Evolutionary conservation across 352 stramenopile genomes (phyloP), one percentile per base, ranked within the genome.

Genomic region (Phytophthora brassicae): DNA sequence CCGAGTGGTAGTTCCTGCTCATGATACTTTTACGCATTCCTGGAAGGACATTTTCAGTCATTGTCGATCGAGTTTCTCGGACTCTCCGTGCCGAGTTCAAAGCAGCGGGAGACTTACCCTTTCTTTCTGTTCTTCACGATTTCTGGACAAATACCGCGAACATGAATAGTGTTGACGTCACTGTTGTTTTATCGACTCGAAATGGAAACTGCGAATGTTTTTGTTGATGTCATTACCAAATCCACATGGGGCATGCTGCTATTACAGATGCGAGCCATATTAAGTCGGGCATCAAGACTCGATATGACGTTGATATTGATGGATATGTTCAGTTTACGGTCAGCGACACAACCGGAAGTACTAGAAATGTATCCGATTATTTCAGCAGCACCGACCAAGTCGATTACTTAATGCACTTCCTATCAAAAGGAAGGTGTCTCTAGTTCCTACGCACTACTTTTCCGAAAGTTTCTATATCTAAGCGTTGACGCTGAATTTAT

Each of bases 321-420:
- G 4, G 20, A 3, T 43, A 12, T 9, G 14, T 45, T 7, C 24
- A 36, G 1, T 51, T 56, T 29, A 63, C 36, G 0, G 24, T 63
- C 0, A 56, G 55, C 9, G 45, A 56, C 16, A 63, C 45, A 2
- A 51, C 55, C 0, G n/a, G 44, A 2, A 36, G 44, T 28, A 45
- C 35, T 2, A 24, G 19, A 35, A 45, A 63, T 17, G 45, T 63
- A 3, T 28, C 16, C 1, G 23, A 50, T n/a, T 26, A 56, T 24
- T 63, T 56, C 26, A n/a, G 0, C 5, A 14, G 0, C 7, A 45
- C 55, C 0, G 55, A 63, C 53, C 55, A 56, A 24, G 55, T 63
- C 4, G 36, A 50, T 28, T 63, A 36, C 13, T 17, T 51, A 1
- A 51, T 63, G 36, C 44, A 51, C 13, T 28, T 56, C 5, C 19